Evolutionary conservation across 176 grass and related monocot species (phyloP).

Genomic region (Dactylis glomerata): DNA sequence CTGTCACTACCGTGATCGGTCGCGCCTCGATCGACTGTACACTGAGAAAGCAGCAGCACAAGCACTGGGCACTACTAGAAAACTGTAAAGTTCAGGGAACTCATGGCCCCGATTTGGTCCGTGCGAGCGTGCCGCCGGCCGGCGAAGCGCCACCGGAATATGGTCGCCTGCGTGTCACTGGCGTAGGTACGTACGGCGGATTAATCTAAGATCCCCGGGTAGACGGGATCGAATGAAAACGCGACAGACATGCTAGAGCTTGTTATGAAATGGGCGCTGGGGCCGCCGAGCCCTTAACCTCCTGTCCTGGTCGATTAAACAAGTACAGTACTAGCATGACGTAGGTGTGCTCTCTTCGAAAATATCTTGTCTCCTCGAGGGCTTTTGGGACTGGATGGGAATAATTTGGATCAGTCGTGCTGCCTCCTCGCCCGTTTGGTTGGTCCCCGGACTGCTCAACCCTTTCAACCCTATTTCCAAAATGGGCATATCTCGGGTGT

Average conservation of each 20-base stretch:
- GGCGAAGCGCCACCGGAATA: background rate
- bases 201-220: conserved; percentile 4
- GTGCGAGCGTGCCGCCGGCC: background rate
- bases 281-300: background rate
- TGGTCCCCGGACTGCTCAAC: background rate
- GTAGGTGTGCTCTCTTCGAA: conserved; percentile 37
- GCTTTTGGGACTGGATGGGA: background rate
- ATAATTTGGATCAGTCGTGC: background rate
- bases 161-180: background rate
- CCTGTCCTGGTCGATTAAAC: background rate
- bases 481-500: background rate
- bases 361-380: conserved; percentile 34
- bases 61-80: background rate
- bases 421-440: background rate
- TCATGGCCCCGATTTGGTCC: background rate
- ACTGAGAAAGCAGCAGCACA: background rate
- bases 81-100: background rate
- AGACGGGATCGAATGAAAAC: background rate
- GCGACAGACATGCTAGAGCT: background rate
- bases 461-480: background rate
- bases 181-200: background rate
- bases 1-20: background rate
- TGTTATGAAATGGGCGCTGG: background rate
- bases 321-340: background rate
- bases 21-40: conserved; percentile 13